Base-by-base conservation (phyloP, 140 eudicot genomes). In the Anethum foeniculum region DNA sequence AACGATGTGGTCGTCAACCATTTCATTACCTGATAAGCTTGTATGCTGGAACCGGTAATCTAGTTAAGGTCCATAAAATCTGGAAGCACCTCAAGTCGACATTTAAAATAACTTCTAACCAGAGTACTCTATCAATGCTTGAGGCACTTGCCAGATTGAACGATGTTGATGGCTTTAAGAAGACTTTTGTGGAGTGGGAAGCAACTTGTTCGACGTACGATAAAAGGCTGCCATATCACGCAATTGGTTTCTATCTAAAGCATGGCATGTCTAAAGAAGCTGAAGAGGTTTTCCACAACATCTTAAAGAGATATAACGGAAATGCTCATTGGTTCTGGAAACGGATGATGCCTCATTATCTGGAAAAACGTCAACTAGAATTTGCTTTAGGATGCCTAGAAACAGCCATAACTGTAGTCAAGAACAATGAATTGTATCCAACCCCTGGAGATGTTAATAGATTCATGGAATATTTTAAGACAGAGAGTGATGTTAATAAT, bases 101-200 rank as follows among this genome's bases (percentile, higher is more conserved):
- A 32, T 82, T 87, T 44, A 83, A 76, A 78, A 85, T 71, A 3
- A 82, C 85, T 68, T 67, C 87, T 67, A 89, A 94, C 21, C 15
- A 23, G 80, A 89, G 91, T 76, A 88, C 88, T 81, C 80, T 88
- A 5, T 48, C 83, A 39, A 86, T 91, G 86, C 94, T 94, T 65
- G 86, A 86, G 69, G 88, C 98, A 60, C 90, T 91, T 54, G 77
- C 81, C 44, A 94, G 83, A 75, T 82, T 93, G 7, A 65, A 82
- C 2, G 93, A 92, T 43, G 69, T 91, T n/a, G 85, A 85, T 48
- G 94, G 85, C 34, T 11, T 85, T 85, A 85, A 84, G 72, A 82
- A 74, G 48, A 86, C 81, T 78, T 94, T 84, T 36, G 84, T 86
- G 73, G 97, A 94, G 83, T 94, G 98, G 98, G 93, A 91, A 58